phyloP scores from a whole-genome alignment of 2,329 filamentous ascomycete species.

The Phyllosticta ampelicida region DNA sequence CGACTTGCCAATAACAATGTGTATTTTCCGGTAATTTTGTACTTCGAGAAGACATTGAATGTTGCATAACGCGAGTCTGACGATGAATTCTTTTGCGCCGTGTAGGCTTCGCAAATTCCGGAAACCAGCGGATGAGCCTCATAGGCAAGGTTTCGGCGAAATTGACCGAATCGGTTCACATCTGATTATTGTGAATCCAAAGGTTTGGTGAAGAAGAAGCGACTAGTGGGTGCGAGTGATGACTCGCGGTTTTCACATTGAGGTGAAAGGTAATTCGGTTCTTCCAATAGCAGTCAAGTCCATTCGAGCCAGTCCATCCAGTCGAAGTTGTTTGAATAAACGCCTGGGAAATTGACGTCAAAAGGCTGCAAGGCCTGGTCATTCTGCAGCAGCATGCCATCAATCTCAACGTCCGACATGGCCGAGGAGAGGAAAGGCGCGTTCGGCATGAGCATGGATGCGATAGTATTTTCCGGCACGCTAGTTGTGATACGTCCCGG shows the following conservation, averaged over 20 bases:
- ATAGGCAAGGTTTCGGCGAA: no score
- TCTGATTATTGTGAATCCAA: no score
- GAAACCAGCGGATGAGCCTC: no score
- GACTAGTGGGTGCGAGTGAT: not conserved
- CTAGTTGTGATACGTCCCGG: conserved; percentile 11
- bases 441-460: conserved; percentile 23
- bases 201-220: not conserved
- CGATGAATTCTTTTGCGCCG: no score
- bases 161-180: no score
- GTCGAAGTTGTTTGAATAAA: conserved; percentile 32
- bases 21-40: not conserved
- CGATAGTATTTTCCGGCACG: conserved; percentile 23
- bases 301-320: conserved; percentile 11
- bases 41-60: not conserved
- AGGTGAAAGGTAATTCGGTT: not conserved
- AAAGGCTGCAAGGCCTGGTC: conserved; percentile 49
- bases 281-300: not conserved
- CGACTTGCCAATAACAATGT: not conserved
- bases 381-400: conserved; percentile 51
- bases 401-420: conserved; percentile 60
- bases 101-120: no score
- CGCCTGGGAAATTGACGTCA: conserved; percentile 47
- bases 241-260: not conserved
- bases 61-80: no score
- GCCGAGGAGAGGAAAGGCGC: conserved; percentile 50